These are phyloP conservation scores for Picochlorum sp. DNA, from an alignment of 139 green algal species.

Conservation along the genomic window DNA sequence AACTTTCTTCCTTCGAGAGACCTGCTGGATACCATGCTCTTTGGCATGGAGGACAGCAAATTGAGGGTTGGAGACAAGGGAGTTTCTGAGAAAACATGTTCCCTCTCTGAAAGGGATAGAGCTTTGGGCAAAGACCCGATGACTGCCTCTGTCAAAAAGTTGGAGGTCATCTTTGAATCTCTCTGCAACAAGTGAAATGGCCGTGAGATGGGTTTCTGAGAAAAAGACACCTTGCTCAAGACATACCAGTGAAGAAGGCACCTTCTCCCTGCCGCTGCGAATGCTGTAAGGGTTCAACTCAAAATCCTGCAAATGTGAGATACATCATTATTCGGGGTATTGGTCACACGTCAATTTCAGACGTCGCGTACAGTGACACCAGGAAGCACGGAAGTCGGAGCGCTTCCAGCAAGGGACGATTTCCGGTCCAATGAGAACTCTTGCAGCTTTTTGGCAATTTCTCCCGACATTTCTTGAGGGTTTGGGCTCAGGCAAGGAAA, in stretches of 20 bases:
- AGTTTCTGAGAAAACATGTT: conserved; percentile 37
- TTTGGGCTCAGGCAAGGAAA: too few species aligned
- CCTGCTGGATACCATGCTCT: conserved; percentile 36
- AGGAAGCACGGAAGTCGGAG: conserved; percentile 1
- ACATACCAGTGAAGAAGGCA: conserved; percentile 34
- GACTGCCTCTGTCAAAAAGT: conserved; percentile 53
- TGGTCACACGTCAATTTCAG: too few species aligned
- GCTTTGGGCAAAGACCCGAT: conserved; percentile 66
- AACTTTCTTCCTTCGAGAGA: conserved; percentile 46
- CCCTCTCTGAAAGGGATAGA: conserved; percentile 42
- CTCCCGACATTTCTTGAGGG: neutral
- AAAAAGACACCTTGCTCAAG: neutral
- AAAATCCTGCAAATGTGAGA: conserved; percentile 40
- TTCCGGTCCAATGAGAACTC: neutral
- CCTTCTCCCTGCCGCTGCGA: conserved; percentile 48
- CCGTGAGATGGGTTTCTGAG: too few species aligned
- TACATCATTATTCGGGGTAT: neutral
- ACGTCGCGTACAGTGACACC: neutral
- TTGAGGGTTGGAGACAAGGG: conserved; percentile 51
- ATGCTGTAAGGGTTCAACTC: conserved; percentile 53
- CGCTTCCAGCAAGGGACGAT: conserved; percentile 8
- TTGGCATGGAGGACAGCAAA: conserved; percentile 29
- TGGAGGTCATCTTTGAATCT: conserved; percentile 21
- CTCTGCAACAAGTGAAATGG: neutral
- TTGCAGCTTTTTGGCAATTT: neutral